Conservation (phyloP, 2,329 filamentous ascomycete genomes). For the Byssothecium circinans region DNA sequence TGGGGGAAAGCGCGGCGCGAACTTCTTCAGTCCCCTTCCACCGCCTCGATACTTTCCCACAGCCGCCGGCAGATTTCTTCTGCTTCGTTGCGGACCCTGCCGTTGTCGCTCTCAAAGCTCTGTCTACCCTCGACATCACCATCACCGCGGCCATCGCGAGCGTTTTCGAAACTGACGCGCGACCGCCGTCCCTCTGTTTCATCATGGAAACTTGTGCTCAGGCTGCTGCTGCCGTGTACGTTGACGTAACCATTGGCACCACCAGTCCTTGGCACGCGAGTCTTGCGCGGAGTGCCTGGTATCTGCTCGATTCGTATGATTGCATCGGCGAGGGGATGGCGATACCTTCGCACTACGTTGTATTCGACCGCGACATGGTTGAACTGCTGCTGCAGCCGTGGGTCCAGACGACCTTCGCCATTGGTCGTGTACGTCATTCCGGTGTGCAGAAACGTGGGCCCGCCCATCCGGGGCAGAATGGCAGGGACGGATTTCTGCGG, state of each 20-base stretch:
- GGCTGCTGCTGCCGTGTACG: slow-evolving; percentile 28
- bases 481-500: slow-evolving; percentile 54
- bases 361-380: slow-evolving; percentile 74
- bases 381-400: slow-evolving; percentile 64
- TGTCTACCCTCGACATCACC: slow-evolving; percentile 25
- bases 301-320: slow-evolving; percentile 58
- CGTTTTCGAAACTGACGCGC: slow-evolving; percentile 35
- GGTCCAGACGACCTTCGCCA: slow-evolving; percentile 55
- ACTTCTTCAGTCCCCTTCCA: slow-evolving; percentile 37
- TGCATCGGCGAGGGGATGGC: slow-evolving; percentile 69
- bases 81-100: slow-evolving; percentile 34
- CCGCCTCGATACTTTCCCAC: slow-evolving; percentile 44
- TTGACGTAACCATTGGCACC: slow-evolving; percentile 27
- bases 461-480: slow-evolving; percentile 41
- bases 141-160: slow-evolving; percentile 24
- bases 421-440: slow-evolving; percentile 38
- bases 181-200: slow-evolving; percentile 34
- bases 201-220: slow-evolving; percentile 37
- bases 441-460: slow-evolving; percentile 35
- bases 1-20: too few species aligned
- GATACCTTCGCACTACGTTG: slow-evolving; percentile 70
- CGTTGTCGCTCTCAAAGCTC: slow-evolving; percentile 34
- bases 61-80: slow-evolving; percentile 45
- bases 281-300: slow-evolving; percentile 47
- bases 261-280: slow-evolving; percentile 20